Conservation (phyloP, 352 stramenopile genomes). For the Elongisporangium anandrum region DNA sequence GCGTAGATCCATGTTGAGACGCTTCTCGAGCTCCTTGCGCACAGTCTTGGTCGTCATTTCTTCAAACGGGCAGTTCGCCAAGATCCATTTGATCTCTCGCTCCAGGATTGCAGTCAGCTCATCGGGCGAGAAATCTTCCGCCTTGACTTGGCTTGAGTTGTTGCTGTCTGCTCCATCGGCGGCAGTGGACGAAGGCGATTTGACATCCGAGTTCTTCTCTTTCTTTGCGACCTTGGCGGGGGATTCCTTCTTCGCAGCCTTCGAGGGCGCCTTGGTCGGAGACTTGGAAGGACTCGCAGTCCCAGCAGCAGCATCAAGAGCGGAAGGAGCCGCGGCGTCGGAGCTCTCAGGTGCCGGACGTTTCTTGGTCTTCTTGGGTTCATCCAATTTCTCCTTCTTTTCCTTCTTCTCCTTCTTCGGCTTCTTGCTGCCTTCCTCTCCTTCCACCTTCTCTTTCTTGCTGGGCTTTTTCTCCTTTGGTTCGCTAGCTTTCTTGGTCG, state of each 20-base stretch:
- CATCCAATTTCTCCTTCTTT: conserved; percentile 3
- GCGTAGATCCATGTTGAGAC: conserved; percentile 63
- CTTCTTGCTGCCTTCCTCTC: conserved; percentile 7
- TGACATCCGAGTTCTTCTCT: conserved; percentile 27
- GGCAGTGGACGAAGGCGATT: conserved; percentile 4
- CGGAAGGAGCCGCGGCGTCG: conserved; percentile 1
- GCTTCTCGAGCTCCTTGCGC: conserved; percentile 65
- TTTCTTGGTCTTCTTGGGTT: conserved; percentile 18
- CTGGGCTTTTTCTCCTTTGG: conserved; percentile 33
- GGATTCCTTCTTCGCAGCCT: conserved; percentile 2
- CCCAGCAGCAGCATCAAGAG: too few relatives aligned
- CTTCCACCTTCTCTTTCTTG: conserved; percentile 15
- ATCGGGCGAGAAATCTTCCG: conserved; percentile 27
- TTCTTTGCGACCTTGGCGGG: conserved; percentile 45
- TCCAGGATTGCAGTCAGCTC: conserved; percentile 55
- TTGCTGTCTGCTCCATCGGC: not conserved
- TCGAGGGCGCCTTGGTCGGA: not conserved
- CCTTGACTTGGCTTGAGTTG: conserved; percentile 7
- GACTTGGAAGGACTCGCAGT: not conserved
- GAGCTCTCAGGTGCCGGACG: conserved; percentile 1
- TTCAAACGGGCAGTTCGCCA: conserved; percentile 73
- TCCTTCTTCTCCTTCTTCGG: conserved; percentile 22
- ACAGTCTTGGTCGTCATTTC: conserved; percentile 84
- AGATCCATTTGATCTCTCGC: conserved; percentile 76
- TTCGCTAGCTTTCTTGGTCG: conserved; percentile 21